Evolutionary conservation across 2,329 filamentous ascomycete genomes (phyloP), one percentile per base, ranked within the genome.

Genomic region (Ophiostoma fasciatum): DNA sequence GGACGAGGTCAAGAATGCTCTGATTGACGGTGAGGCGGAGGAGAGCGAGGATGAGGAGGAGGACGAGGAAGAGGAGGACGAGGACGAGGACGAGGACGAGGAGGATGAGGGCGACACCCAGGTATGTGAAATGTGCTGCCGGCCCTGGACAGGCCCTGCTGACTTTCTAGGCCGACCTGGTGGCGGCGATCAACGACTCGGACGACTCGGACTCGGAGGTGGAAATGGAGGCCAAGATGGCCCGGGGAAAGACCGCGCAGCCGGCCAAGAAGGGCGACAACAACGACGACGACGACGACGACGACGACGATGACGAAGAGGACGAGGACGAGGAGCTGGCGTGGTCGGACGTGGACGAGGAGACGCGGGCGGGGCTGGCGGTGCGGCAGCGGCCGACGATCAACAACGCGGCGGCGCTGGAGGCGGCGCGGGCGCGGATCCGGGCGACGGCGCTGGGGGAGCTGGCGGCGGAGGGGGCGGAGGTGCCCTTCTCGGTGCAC

Each of bases 341-440:
- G 4, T 72, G 94, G 45, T 93, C 84, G 22, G 87, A 94, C 49
- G 61, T 76, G 20, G 63, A 81, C 36, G 82, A 82, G 32, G 51
- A 55, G 44, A 85, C 92, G 49, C 79, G 74, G 49, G 82, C 82
- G 58, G 87, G 94, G 52, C 71, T 94, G 28, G 74, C 93, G 42
- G 83, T 85, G 13, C 82, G 93, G 61, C 84, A 90, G 55, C 82
- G 85, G 49, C 77, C 94, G 46, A 94, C 87, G 36, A 96, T 96
- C 63, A 94, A 98, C 71, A 98, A 98, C 64, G 87, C 82, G 36
- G 67, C 82, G 46, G 90, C 88, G 23, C 81, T 98, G 35, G 72
- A 74, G 46, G 68, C 82, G 47, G 76, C 84, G 11, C 69, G 92
- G 43, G 80, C 81, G 51, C 83, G 87, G 48, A 84, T 92, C 55